A percentile compares a stretch with the other conserved stretches of the same genome.
These are phyloP conservation scores for Wickerhamomyces ciferrii DNA, from an alignment of 805 yeast species.

Conservation along the genomic window DNA sequence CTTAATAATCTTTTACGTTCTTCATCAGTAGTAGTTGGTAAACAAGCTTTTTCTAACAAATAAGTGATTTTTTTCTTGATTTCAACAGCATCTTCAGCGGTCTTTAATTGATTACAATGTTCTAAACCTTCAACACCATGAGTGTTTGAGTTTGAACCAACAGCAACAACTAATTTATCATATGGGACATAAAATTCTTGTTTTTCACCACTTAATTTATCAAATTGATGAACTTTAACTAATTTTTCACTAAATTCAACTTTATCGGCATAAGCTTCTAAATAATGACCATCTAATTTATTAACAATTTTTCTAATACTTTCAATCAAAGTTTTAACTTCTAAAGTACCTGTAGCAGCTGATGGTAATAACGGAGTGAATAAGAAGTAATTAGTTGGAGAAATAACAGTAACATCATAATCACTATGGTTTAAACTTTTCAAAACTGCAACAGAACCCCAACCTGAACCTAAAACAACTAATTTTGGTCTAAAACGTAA, in stretches of 20 bases:
- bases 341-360: constrained; percentile 68
- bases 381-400: constrained; percentile 65
- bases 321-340: constrained; percentile 58
- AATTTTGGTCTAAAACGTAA: constrained; percentile 46
- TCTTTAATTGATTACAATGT: constrained; percentile 55
- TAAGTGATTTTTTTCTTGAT: constrained; percentile 50
- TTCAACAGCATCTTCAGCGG: constrained; percentile 58
- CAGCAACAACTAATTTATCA: constrained; percentile 63
- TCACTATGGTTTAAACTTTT: constrained; percentile 45
- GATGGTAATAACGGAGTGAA: constrained; percentile 67
- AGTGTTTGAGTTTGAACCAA: constrained; percentile 63
- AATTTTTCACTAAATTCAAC: constrained; percentile 51
- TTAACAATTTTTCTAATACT: constrained; percentile 54
- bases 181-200: constrained; percentile 59
- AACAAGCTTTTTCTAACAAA: constrained; percentile 55
- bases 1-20: constrained; percentile 57
- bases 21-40: constrained; percentile 59
- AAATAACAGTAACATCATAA: constrained; percentile 60
- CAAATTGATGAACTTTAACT: constrained; percentile 47
- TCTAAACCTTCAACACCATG: constrained; percentile 70
- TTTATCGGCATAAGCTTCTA: constrained; percentile 58
- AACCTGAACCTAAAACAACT: constrained; percentile 63
- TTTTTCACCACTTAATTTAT: constrained; percentile 33
- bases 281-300: constrained; percentile 50
- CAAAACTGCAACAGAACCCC: constrained; percentile 64